Conservation (phyloP, 441 rosid species). For the Populus trichocarpa region DNA sequence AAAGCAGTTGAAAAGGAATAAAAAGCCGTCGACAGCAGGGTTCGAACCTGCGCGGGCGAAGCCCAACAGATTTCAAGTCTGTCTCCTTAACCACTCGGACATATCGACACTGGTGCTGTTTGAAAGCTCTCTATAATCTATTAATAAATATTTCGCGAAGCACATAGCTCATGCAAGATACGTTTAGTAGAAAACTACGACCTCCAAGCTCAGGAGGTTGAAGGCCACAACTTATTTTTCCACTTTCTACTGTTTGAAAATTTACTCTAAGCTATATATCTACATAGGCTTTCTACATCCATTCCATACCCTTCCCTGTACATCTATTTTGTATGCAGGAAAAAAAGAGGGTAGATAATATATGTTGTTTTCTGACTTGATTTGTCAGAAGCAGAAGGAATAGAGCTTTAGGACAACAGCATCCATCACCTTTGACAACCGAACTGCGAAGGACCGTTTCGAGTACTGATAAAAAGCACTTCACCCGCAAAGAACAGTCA, state of each 20-base stretch:
- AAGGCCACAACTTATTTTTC: neutral
- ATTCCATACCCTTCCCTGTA: neutral
- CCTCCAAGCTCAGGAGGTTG: neutral
- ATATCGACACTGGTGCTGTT: slow-evolving; percentile 45
- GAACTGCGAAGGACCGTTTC: neutral
- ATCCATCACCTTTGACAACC: no score
- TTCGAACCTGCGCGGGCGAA: slow-evolving; percentile 94
- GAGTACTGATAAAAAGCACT: no score
- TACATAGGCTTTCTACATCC: neutral
- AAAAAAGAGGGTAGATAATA: no score
- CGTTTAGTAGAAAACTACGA: neutral
- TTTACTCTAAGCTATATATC: neutral
- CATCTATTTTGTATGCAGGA: no score
- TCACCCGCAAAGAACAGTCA: no score
- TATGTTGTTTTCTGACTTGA: neutral
- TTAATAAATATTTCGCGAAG: no score
- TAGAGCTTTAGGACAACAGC: no score
- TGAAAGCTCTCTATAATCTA: rapidly evolving
- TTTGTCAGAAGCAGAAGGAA: no score
- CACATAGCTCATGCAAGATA: neutral
- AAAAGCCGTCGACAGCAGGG: slow-evolving; percentile 79
- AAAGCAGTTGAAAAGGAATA: neutral
- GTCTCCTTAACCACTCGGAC: slow-evolving; percentile 99
- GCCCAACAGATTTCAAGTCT: slow-evolving; percentile 98
- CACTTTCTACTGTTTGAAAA: neutral